These are phyloP conservation scores for Plasmodium vinckei DNA, from an alignment of 169 alveolate genomes.

Conservation along the genomic window DNA sequence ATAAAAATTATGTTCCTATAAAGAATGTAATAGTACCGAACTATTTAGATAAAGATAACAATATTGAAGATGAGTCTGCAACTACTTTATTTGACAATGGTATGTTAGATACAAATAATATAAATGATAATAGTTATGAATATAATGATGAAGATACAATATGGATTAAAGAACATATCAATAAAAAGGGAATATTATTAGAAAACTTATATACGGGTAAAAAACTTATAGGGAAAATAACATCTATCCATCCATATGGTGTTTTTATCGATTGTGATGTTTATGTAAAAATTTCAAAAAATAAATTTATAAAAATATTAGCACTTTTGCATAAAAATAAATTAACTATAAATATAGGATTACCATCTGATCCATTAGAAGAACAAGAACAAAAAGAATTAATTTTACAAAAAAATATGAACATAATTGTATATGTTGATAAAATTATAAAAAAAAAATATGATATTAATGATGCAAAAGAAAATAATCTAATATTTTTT, in stretches of 20 bases:
- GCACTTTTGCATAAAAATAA: slow-evolving; percentile 73
- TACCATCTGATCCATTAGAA: slow-evolving; percentile 34
- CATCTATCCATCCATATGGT: slow-evolving; percentile 71
- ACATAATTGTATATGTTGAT: slow-evolving; percentile 75
- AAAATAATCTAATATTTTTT: slow-evolving; percentile 68
- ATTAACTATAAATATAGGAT: slow-evolving; percentile 75
- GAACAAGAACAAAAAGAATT: slow-evolving; percentile 75
- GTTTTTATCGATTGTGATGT: slow-evolving; percentile 75
- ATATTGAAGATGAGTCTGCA: background rate
- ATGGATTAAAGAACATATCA: slow-evolving; percentile 32
- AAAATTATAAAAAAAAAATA: slow-evolving; percentile 49
- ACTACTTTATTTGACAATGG: background rate
- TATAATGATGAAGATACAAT: slow-evolving; percentile 49
- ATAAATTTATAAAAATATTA: slow-evolving; percentile 33
- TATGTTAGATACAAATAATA: background rate
- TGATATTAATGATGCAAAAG: background rate
- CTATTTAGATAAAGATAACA: background rate
- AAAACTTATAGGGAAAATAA: slow-evolving; percentile 66
- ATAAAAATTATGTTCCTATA: slow-evolving; percentile 74
- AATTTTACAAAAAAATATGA: slow-evolving; percentile 71
- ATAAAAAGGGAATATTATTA: slow-evolving; percentile 44
- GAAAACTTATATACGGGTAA: slow-evolving; percentile 68
- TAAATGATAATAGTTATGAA: background rate
- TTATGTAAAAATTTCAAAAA: slow-evolving; percentile 36
- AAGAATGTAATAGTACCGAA: slow-evolving; percentile 43